Evolutionary conservation across 202 grass and related monocot species (phyloP).

Genomic region (Digitaria exilis): DNA sequence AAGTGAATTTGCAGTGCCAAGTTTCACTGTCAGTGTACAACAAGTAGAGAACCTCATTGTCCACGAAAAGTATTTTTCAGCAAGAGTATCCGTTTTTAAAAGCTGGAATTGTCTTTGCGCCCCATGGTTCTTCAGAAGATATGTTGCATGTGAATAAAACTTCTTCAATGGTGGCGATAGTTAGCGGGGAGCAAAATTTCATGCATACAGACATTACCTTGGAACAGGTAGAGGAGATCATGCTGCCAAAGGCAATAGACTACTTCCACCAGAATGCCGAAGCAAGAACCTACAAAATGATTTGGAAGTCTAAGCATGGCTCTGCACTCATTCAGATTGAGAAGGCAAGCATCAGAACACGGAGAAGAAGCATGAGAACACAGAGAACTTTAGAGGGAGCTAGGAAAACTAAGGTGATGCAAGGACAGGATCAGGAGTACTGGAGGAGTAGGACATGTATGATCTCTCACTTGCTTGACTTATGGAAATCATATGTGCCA

Average conservation of each 20-base stretch:
- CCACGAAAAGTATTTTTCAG: background rate
- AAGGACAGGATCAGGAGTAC: background rate
- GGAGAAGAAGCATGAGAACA: background rate
- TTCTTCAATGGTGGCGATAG: background rate
- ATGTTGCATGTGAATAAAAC: background rate
- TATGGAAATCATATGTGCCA: background rate
- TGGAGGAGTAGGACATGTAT: too few relatives aligned
- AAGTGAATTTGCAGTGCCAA: background rate
- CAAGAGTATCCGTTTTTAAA: background rate
- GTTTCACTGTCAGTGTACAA: background rate
- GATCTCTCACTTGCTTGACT: background rate
- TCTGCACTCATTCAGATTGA: background rate
- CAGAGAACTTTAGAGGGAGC: background rate
- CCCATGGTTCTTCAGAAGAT: background rate
- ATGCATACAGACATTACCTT: background rate
- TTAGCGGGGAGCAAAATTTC: background rate
- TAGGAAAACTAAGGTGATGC: background rate
- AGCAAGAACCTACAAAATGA: background rate
- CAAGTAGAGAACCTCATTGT: background rate
- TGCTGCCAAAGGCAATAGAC: slow-evolving; percentile 14
- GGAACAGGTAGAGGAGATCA: slow-evolving; percentile 8
- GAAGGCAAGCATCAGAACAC: background rate
- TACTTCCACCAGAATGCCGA: background rate
- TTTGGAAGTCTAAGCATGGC: background rate
- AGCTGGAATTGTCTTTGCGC: background rate